Evolutionary conservation across 768 basidiomycete genomes (phyloP).

Genomic region (Tylopilus cervinicoccineus): DNA sequence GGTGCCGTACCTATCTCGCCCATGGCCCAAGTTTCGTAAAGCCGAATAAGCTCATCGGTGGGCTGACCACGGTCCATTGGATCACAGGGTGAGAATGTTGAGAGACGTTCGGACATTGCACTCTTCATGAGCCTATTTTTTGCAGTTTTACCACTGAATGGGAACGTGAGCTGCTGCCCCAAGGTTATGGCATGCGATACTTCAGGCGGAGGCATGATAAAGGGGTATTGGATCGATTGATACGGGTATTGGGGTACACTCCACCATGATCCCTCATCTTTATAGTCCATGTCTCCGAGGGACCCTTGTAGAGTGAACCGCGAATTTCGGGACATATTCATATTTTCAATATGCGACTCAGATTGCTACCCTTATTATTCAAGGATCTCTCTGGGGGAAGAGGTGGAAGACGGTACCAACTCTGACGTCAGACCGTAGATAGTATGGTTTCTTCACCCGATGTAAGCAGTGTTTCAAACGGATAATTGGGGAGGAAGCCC

Average conservation of each 20-base stretch:
- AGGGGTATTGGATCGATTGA: slow-evolving; percentile 11
- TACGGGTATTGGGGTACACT: slow-evolving; percentile 12
- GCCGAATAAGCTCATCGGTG: slow-evolving; percentile 32
- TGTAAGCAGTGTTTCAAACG: not conserved
- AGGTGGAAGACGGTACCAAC: slow-evolving; percentile 4
- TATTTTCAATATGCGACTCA: slow-evolving; percentile 1
- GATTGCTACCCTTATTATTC: not conserved
- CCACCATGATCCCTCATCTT: slow-evolving; percentile 9
- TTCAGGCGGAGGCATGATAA: slow-evolving; percentile 15
- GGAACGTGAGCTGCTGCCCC: slow-evolving; percentile 24
- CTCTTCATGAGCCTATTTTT: slow-evolving; percentile 34
- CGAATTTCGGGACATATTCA: slow-evolving; percentile 19
- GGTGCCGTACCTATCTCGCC: slow-evolving; percentile 26
- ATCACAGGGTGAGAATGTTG: slow-evolving; percentile 30
- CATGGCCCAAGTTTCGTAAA: slow-evolving; percentile 33
- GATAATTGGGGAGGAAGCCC: not conserved
- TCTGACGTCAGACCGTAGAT: not conserved
- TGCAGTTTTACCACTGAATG: slow-evolving; percentile 28
- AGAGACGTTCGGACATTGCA: slow-evolving; percentile 34
- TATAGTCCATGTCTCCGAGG: slow-evolving; percentile 14
- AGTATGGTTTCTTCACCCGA: not conserved
- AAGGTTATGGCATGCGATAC: slow-evolving; percentile 18
- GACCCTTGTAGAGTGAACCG: slow-evolving; percentile 11
- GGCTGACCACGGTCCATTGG: slow-evolving; percentile 28
- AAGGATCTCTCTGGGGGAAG: not conserved